Evolutionary conservation across 2,329 filamentous ascomycete species (phyloP).

Genomic region (Plectosphaerella sp.): DNA sequence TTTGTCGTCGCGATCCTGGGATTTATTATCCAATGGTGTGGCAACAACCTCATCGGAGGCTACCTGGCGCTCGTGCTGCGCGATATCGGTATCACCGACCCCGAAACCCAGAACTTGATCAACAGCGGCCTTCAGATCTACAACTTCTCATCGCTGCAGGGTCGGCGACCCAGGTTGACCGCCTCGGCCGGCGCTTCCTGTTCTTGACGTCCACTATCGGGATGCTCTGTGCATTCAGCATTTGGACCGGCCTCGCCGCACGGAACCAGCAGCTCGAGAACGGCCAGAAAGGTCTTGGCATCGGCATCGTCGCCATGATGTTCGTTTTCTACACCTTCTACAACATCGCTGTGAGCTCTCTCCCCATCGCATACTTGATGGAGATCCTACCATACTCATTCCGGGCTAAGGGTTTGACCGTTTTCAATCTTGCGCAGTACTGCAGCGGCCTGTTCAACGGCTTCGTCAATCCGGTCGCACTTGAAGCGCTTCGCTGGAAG

Average conservation of each 20-base stretch:
- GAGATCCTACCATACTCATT: conserved; percentile 12
- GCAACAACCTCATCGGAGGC: conserved; percentile 35
- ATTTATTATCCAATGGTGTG: conserved; percentile 30
- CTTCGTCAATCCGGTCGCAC: conserved; percentile 31
- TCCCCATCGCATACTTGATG: conserved; percentile 33
- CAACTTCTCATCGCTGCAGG: conserved; percentile 29
- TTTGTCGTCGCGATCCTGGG: not conserved
- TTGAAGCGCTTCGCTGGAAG: conserved; percentile 30
- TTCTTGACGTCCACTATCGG: conserved; percentile 30
- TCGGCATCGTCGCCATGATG: conserved; percentile 40
- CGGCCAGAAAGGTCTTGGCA: conserved; percentile 26
- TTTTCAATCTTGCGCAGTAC: conserved; percentile 13
- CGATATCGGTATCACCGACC: conserved; percentile 29
- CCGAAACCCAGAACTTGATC: conserved; percentile 34
- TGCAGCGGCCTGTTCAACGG: conserved; percentile 17
- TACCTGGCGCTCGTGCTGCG: conserved; percentile 34
- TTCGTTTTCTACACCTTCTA: conserved; percentile 38
- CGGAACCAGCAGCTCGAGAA: conserved; percentile 17
- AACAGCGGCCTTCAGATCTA: conserved; percentile 23
- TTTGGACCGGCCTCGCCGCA: conserved; percentile 33
- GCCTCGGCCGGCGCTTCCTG: conserved; percentile 35
- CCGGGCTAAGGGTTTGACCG: conserved; percentile 17
- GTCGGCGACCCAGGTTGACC: conserved; percentile 33
- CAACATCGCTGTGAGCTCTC: conserved; percentile 31
- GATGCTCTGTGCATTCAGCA: conserved; percentile 29